Conservation (phyloP, 257 asterid species). For the Cinchona pubescens region DNA sequence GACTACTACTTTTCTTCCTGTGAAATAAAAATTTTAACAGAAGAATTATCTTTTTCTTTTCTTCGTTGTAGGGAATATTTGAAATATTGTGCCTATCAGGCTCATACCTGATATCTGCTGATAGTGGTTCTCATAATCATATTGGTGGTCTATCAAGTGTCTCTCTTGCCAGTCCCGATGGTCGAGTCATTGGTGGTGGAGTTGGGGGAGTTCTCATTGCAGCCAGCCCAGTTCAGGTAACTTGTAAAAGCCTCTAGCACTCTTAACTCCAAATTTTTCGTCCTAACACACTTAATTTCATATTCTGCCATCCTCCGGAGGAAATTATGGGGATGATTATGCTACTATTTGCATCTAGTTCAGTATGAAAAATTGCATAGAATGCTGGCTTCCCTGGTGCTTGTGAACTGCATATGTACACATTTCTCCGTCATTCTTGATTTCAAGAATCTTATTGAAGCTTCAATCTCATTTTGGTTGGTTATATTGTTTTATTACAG, state of each 20-base stretch:
- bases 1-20: not conserved
- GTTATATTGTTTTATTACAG: slow-evolving; percentile 26
- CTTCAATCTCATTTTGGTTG: not conserved
- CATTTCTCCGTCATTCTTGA: not conserved
- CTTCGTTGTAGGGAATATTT: slow-evolving; percentile 61
- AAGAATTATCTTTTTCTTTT: not conserved
- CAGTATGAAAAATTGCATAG: not conserved
- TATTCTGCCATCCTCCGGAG: not conserved
- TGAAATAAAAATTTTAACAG: too few relatives aligned
- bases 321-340: not conserved
- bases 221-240: slow-evolving; percentile 79
- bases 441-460: not conserved
- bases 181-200: slow-evolving; percentile 78
- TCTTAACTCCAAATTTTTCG: not conserved
- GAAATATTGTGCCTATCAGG: slow-evolving; percentile 74
- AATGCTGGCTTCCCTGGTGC: not conserved
- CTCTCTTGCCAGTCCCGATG: slow-evolving; percentile 77
- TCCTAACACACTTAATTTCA: not conserved
- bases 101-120: slow-evolving; percentile 50
- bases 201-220: slow-evolving; percentile 84
- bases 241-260: slow-evolving; percentile 9
- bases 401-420: not conserved
- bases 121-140: slow-evolving; percentile 45
- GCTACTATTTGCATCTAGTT: not conserved
- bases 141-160: slow-evolving; percentile 63